phyloP scores from a whole-genome alignment of 306 rosid genomes.

The Lathyrus aphaca region DNA sequence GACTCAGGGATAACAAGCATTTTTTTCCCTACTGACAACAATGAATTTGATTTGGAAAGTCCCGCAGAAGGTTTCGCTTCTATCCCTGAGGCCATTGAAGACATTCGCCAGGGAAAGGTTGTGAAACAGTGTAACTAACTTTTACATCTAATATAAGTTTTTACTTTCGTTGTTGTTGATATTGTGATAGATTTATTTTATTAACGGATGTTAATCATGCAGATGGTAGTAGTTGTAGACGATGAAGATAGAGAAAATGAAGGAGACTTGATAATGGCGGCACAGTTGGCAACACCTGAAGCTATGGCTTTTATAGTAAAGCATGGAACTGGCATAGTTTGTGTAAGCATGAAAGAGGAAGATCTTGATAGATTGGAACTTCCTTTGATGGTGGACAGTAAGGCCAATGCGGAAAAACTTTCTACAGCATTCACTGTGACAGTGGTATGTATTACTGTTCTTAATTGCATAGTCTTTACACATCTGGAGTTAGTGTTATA shows the following conservation, averaged over 20 bases:
- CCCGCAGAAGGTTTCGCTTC: slow-evolving; percentile 83
- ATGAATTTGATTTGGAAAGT: slow-evolving; percentile 65
- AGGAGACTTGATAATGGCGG: slow-evolving; percentile 94
- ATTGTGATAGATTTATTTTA: slow-evolving; percentile 3
- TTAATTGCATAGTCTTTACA: neutral
- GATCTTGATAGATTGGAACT: slow-evolving; percentile 79
- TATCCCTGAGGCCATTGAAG: slow-evolving; percentile 80
- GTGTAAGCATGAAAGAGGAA: slow-evolving; percentile 81
- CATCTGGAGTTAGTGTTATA: slow-evolving; percentile 8
- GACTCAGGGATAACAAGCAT: slow-evolving; percentile 38
- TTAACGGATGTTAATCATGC: slow-evolving; percentile 38
- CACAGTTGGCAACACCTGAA: slow-evolving; percentile 79
- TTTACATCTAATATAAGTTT: neutral
- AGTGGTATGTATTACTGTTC: slow-evolving; percentile 60
- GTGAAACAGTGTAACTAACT: neutral
- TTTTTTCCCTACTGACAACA: slow-evolving; percentile 50
- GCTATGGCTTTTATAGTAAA: slow-evolving; percentile 96
- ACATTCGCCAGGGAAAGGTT: slow-evolving; percentile 88
- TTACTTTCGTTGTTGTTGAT: neutral
- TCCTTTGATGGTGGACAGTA: slow-evolving; percentile 83
- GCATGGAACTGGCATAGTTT: slow-evolving; percentile 87
- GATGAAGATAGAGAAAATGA: slow-evolving; percentile 94
- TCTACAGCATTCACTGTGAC: slow-evolving; percentile 79
- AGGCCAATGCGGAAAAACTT: slow-evolving; percentile 76
- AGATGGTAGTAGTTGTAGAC: slow-evolving; percentile 87